A percentile compares a stretch with the other conserved stretches of the same genome.
These are phyloP conservation scores for Verticillium nubilum DNA, from an alignment of 2,329 filamentous ascomycete genomes.

Conservation along the genomic window DNA sequence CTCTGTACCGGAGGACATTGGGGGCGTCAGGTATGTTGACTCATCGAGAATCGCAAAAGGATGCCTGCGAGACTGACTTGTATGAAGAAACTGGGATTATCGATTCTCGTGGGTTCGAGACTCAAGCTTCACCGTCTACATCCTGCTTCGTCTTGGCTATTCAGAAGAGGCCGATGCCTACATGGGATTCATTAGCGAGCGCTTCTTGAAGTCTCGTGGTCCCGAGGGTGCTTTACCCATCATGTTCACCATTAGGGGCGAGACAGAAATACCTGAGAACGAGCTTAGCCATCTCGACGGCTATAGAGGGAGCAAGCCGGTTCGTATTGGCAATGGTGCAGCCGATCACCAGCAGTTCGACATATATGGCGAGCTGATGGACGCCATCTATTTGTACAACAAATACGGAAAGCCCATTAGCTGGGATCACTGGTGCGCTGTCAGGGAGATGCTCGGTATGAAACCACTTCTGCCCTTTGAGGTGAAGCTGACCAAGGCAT, in stretches of 20 bases:
- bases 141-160: conserved; percentile 71
- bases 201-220: conserved; percentile 57
- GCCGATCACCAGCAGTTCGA: conserved; percentile 73
- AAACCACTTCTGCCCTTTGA: neutral
- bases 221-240: conserved; percentile 63
- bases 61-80: neutral
- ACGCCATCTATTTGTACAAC: conserved; percentile 72
- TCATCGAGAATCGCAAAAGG: neutral
- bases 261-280: conserved; percentile 66
- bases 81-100: conserved; percentile 60
- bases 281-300: conserved; percentile 67
- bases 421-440: conserved; percentile 70
- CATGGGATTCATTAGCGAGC: conserved; percentile 71
- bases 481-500: neutral
- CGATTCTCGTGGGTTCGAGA: conserved; percentile 76
- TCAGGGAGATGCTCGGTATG: conserved; percentile 59
- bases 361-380: conserved; percentile 75
- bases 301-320: conserved; percentile 64
- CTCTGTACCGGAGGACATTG: conserved; percentile 69
- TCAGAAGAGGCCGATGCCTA: conserved; percentile 71
- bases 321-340: conserved; percentile 72
- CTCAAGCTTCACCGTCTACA: conserved; percentile 72
- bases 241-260: conserved; percentile 76
- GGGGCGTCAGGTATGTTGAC: conserved; percentile 43
- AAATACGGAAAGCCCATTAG: conserved; percentile 72